phyloP scores from a whole-genome alignment of 2,329 filamentous ascomycete species.

The Colletotrichum brevisporum region DNA sequence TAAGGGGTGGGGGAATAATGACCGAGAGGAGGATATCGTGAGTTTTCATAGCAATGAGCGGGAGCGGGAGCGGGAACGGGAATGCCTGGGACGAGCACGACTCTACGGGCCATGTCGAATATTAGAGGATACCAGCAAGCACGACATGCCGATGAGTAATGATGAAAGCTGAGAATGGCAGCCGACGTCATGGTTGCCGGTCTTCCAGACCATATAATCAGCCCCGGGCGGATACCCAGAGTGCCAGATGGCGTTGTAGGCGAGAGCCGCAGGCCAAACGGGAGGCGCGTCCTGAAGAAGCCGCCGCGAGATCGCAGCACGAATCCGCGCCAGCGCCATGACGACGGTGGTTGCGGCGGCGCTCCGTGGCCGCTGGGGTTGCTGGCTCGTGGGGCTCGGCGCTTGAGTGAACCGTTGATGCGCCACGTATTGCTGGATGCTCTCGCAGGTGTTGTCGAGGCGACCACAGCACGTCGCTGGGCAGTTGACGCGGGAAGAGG shows the following conservation, averaged over 20 bases:
- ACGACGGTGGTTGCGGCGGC: no score
- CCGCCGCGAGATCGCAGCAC: conserved; percentile 20
- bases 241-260: conserved; percentile 29
- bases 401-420: no score
- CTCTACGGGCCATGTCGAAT: neutral
- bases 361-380: neutral
- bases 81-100: neutral
- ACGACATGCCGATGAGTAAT: conserved; percentile 21
- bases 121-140: conserved; percentile 15
- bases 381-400: no score
- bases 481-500: no score
- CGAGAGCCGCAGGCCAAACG: conserved; percentile 17
- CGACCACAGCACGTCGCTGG: neutral
- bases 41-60: conserved; percentile 18
- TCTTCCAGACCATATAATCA: conserved; percentile 13
- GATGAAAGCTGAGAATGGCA: neutral
- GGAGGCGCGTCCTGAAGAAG: conserved; percentile 17
- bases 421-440: no score
- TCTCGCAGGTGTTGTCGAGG: no score
- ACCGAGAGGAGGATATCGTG: neutral
- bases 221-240: neutral
- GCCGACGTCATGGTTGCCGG: no score
- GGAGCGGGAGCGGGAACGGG: neutral
- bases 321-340: no score
- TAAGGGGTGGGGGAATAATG: conserved; percentile 29